phyloP scores from a whole-genome alignment of 352 stramenopile species.

The Peronospora belbahrii region DNA sequence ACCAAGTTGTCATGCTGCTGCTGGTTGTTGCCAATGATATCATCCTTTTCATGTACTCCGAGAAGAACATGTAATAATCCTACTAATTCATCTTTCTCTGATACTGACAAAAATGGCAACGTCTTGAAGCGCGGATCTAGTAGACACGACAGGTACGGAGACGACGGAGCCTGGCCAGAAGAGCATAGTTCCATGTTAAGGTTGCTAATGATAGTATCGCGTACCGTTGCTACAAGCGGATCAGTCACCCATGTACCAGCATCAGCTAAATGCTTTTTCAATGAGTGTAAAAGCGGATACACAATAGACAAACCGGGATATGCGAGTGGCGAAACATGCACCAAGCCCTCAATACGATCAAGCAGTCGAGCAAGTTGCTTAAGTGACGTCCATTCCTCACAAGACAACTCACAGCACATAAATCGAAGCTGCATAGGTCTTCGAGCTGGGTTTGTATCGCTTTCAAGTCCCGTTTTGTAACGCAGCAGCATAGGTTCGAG shows the following conservation, averaged over 20 bases:
- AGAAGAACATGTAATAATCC: constrained; percentile 50
- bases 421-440: constrained; percentile 73
- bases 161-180: constrained; percentile 37
- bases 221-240: constrained; percentile 49
- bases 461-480: constrained; percentile 72
- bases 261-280: constrained; percentile 63
- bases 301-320: constrained; percentile 67
- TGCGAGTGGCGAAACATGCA: constrained; percentile 55
- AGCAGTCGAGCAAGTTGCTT: constrained; percentile 60
- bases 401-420: constrained; percentile 62
- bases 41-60: constrained; percentile 30
- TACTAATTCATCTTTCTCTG: constrained; percentile 45
- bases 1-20: constrained; percentile 3
- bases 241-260: constrained; percentile 56
- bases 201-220: constrained; percentile 43
- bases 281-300: constrained; percentile 55
- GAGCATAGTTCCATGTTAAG: constrained; percentile 50
- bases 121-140: constrained; percentile 71
- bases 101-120: constrained; percentile 50
- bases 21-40: constrained; percentile 14
- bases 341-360: constrained; percentile 56
- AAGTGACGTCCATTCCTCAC: constrained; percentile 56
- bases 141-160: constrained; percentile 58
- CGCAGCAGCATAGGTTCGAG: constrained; percentile 61
- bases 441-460: constrained; percentile 58